Percentiles rank a stretch among this genome's conserved stretches.
Conservation (phyloP, 1,139 yeast species). For the Pichia sp. region DNA sequence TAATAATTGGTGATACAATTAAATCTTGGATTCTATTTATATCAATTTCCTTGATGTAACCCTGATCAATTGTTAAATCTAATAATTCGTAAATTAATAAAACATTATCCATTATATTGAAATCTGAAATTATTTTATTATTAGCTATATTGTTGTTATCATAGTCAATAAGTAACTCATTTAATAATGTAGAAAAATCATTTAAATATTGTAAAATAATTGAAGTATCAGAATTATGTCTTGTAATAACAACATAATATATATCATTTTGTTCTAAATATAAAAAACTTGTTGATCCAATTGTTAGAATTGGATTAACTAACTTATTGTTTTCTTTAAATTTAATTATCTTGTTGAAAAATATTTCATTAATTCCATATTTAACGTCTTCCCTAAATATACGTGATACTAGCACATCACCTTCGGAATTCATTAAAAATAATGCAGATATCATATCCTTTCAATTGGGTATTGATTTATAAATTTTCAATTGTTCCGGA, state of each 20-base stretch:
- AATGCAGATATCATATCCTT: slow-evolving; percentile 66
- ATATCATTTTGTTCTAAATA: slow-evolving; percentile 65
- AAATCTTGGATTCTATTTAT: too few species aligned
- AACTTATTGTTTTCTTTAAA: slow-evolving; percentile 60
- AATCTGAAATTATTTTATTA: too few species aligned
- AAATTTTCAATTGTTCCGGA: too few species aligned
- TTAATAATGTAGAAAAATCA: slow-evolving; percentile 25
- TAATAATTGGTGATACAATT: not conserved
- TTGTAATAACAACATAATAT: slow-evolving; percentile 81
- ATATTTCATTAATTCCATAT: slow-evolving; percentile 77
- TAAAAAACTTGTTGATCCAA: slow-evolving; percentile 89
- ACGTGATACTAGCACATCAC: slow-evolving; percentile 80
- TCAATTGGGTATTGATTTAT: too few species aligned
- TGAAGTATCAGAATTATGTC: slow-evolving; percentile 67
- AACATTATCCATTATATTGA: slow-evolving; percentile 39
- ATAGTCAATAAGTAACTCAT: not conserved
- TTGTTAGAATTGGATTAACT: slow-evolving; percentile 72
- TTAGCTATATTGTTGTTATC: too few species aligned
- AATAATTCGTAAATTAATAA: slow-evolving; percentile 65
- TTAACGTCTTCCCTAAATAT: slow-evolving; percentile 65
- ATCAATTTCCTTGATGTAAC: slow-evolving; percentile 60
- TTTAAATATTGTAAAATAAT: slow-evolving; percentile 68
- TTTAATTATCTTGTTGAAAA: slow-evolving; percentile 56
- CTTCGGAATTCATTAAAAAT: slow-evolving; percentile 69
- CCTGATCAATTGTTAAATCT: slow-evolving; percentile 75